phyloP scores from a whole-genome alignment of 106 monocot species.

The Amphibolis antarctica region DNA sequence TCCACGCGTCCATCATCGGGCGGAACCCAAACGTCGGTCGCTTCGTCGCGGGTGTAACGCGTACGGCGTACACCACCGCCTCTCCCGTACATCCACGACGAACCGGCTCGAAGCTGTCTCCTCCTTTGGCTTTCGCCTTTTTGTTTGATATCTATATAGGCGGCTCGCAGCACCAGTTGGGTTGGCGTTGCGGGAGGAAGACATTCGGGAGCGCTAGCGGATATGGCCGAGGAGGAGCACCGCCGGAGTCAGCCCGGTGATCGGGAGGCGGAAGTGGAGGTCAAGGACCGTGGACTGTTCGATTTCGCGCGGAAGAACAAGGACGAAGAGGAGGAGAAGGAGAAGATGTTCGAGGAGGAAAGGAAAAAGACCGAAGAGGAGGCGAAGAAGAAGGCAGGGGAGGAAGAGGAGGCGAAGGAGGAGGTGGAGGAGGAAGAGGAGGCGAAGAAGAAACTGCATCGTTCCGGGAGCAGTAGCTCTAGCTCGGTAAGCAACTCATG shows the following conservation, averaged over 20 bases:
- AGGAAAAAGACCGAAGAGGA: constrained; percentile 11
- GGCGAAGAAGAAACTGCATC: constrained; percentile 31
- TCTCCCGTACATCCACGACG: too few species aligned
- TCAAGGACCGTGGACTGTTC: constrained; percentile 38
- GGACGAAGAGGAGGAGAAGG: constrained; percentile 13
- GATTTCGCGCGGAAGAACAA: constrained; percentile 34
- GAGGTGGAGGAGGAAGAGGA: constrained; percentile 12
- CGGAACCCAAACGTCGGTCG: too few species aligned
- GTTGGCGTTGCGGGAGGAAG: too few species aligned
- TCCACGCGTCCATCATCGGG: too few species aligned
- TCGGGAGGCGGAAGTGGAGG: constrained; percentile 30
- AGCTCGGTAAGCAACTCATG: constrained; percentile 63
- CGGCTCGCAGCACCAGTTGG: too few species aligned
- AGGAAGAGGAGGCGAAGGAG: too few species aligned
- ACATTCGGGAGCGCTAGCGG: too few species aligned
- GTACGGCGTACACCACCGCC: too few species aligned
- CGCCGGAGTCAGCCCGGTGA: background rate
- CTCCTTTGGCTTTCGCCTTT: too few species aligned
- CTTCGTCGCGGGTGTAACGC: too few species aligned
- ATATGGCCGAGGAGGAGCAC: constrained; percentile 33
- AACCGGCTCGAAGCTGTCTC: too few species aligned
- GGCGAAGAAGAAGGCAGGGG: constrained; percentile 24
- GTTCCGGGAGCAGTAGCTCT: constrained; percentile 45
- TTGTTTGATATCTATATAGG: too few species aligned
- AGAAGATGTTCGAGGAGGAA: constrained; percentile 13